Evolutionary conservation across 2,329 filamentous ascomycete species (phyloP), one percentile per base, ranked within the genome.

Genomic region (Aspergillus amoenus): DNA sequence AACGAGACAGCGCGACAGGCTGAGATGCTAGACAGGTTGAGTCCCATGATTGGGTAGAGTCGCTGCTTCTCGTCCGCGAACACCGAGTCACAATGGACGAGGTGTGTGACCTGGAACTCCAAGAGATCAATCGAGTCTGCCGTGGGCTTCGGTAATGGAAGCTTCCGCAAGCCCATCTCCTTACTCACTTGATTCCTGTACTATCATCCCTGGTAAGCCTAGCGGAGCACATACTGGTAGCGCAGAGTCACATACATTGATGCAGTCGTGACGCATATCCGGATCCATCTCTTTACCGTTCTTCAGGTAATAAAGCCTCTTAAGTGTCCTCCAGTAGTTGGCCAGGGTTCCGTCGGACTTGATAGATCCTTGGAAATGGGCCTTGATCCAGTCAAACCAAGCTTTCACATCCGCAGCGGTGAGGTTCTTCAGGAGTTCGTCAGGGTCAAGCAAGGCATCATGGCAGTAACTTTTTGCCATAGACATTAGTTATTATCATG

Each of bases 381-480:
- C 37, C 39, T 63, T 34, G 24, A 64, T 63, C 62, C 42, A 64
- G 46, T 64, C 30, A 58, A 64, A 63, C 55, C 55, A 64, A 37
- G 52, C 51, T 43, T 63, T 64, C 12, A 61, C 50, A 57, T 63
- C 49, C 11, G 51, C 39, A 13, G 52, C 15, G 21, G 52, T 60
- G 11, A 64, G 56, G 27, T 62, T 62, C 17, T 42, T 30, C 27
- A 61, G 52, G 12, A 56, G 41, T 12, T 32, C 13, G 52, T 60
- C 59, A 21, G 56, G 59, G 21, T 62, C 45, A 42, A 45, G 39
- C 37, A 15, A 8, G 47, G 57, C 47, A n/a, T 61, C 30, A 5
- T 42, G 22, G 52, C 59, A 62, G 52, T 60, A 63, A n/a, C 61
- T 63, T 7, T 21, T 15, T 34, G 55, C 43, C n/a, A 53, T 27